Percentiles rank a stretch among this genome's conserved stretches.
phyloP scores from a whole-genome alignment of 2,329 filamentous ascomycete genomes.

The Uncinocarpus reesii region DNA sequence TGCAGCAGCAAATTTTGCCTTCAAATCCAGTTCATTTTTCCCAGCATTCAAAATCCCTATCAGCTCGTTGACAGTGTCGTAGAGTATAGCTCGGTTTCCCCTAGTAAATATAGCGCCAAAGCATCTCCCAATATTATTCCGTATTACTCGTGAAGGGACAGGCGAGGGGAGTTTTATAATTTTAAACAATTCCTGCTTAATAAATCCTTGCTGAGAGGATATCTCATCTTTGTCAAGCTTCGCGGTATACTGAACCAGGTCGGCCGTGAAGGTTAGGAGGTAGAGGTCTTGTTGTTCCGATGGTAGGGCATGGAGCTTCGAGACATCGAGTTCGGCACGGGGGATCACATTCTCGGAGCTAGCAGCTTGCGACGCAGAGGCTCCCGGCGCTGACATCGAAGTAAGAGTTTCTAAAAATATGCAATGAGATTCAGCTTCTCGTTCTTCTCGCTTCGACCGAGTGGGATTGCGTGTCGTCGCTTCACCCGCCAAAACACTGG shows the following conservation, averaged over 20 bases:
- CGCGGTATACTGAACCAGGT: constrained; percentile 69
- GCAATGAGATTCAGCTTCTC: background rate
- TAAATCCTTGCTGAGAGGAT: constrained; percentile 75
- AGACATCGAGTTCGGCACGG: constrained; percentile 63
- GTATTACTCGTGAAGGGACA: constrained; percentile 73
- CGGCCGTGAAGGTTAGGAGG: constrained; percentile 76
- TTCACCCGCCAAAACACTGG: too few species aligned
- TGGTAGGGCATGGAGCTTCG: constrained; percentile 79
- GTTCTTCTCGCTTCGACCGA: background rate
- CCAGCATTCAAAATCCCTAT: constrained; percentile 59
- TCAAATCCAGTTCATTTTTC: constrained; percentile 68
- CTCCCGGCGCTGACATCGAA: constrained; percentile 34
- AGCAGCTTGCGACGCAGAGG: constrained; percentile 26
- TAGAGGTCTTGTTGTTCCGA: constrained; percentile 94
- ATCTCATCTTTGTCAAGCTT: constrained; percentile 64
- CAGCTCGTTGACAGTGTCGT: constrained; percentile 88
- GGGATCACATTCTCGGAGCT: constrained; percentile 28
- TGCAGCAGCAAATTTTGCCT: constrained; percentile 76
- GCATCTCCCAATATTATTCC: constrained; percentile 78
- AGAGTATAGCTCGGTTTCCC: constrained; percentile 82
- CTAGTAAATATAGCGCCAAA: constrained; percentile 72
- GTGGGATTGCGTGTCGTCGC: background rate
- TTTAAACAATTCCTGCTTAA: constrained; percentile 91
- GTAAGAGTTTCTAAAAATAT: constrained; percentile 1
- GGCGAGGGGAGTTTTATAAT: constrained; percentile 75